Evolutionary conservation across 306 rosid genomes (phyloP).

Genomic region (Acmispon strigosus): DNA sequence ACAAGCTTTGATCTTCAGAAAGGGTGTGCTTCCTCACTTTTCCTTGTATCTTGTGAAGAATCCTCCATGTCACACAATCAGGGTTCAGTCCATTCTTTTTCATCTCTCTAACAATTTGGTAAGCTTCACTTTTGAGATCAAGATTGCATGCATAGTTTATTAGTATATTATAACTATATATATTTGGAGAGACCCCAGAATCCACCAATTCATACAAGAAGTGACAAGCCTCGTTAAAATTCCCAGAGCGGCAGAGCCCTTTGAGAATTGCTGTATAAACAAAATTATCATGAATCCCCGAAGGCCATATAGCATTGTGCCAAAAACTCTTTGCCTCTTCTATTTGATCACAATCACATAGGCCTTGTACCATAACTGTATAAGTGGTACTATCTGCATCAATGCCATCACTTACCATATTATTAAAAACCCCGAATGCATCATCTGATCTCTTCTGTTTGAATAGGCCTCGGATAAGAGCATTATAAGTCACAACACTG

Average conservation of each 20-base stretch:
- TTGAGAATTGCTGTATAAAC: constrained; percentile 75
- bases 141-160: constrained; percentile 57
- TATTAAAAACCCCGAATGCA: constrained; percentile 40
- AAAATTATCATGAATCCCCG: constrained; percentile 62
- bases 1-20: constrained; percentile 30
- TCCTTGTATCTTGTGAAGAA: constrained; percentile 60
- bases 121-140: constrained; percentile 60
- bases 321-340: constrained; percentile 77
- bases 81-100: constrained; percentile 64
- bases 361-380: constrained; percentile 59
- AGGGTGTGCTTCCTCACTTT: constrained; percentile 1
- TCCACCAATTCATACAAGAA: constrained; percentile 78
- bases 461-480: constrained; percentile 57
- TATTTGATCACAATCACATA: constrained; percentile 47
- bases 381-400: constrained; percentile 49
- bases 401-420: constrained; percentile 44
- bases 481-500: constrained; percentile 70
- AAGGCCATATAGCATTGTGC: constrained; percentile 83
- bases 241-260: constrained; percentile 58
- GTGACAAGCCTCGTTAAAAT: constrained; percentile 64
- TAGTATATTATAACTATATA: constrained; percentile 68
- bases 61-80: constrained; percentile 87
- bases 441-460: constrained; percentile 44
- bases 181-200: constrained; percentile 69
- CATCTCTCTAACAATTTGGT: constrained; percentile 74